These are phyloP conservation scores for Prunus davidiana DNA, from an alignment of 306 rosid genomes.

Conservation along the genomic window DNA sequence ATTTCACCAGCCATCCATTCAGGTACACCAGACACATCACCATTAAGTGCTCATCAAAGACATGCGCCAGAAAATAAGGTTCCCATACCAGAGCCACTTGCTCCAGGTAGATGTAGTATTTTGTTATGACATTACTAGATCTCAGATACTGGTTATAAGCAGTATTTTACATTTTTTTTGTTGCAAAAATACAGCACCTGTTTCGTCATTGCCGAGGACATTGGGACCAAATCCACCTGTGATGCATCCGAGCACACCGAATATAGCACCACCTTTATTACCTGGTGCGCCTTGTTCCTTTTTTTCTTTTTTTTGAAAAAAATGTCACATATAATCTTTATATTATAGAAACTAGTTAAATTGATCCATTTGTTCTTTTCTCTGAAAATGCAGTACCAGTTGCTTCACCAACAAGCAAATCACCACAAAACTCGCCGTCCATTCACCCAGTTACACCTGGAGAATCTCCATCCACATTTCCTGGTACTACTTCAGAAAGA, in stretches of 20 bases:
- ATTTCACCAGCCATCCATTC: slow-evolving; percentile 51
- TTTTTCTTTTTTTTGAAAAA: slow-evolving; percentile 6
- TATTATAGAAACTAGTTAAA: slow-evolving; percentile 1
- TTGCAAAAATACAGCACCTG: slow-evolving; percentile 30
- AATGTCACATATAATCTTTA: not conserved
- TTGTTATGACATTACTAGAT: slow-evolving; percentile 17
- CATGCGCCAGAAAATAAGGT: slow-evolving; percentile 37
- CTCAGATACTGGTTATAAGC: slow-evolving; percentile 10
- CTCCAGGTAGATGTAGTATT: slow-evolving; percentile 44
- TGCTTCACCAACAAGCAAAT: slow-evolving; percentile 38
- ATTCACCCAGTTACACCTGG: slow-evolving; percentile 43
- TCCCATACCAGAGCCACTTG: slow-evolving; percentile 45
- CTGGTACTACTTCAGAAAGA: slow-evolving; percentile 38
- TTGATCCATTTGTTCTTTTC: slow-evolving; percentile 19
- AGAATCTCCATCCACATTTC: slow-evolving; percentile 40
- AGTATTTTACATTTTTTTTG: not conserved
- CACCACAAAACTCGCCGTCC: slow-evolving; percentile 44
- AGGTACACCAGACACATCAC: slow-evolving; percentile 41
- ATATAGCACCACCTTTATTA: slow-evolving; percentile 27
- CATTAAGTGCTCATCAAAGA: slow-evolving; percentile 43
- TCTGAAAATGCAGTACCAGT: slow-evolving; percentile 38
- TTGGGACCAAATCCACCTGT: slow-evolving; percentile 21
- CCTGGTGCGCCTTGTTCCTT: slow-evolving; percentile 28
- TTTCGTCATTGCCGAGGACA: slow-evolving; percentile 35
- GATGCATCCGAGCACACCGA: slow-evolving; percentile 21